Base-by-base conservation (phyloP, 441 rosid species). In the Gossypium gossypioides region DNA sequence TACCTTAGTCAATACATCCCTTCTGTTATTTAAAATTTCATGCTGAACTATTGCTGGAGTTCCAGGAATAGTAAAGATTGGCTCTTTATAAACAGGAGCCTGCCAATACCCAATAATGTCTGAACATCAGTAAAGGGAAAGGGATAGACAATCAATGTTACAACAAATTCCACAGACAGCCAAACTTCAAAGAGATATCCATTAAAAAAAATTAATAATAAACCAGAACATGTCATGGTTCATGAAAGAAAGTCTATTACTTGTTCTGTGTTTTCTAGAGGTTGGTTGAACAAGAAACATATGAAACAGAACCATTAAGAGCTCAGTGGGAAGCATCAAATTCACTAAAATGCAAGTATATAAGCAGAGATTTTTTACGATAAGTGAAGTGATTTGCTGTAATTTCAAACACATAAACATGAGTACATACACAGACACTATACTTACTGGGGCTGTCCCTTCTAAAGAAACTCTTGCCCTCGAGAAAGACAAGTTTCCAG, bases 1-100 rank as follows among this genome's bases (percentile, higher is more conserved):
- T 76, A 93, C 99, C 99, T 91, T 96, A 0, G 98, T 93, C 84
- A 96, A 85, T 60, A 96, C 92, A 81, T 93, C 97, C 86, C 98
- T 88, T 86, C 89, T 86, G 65, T 93, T 88, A 78, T 93, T 96
- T 83, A 96, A 82, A 77, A 96, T 86, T 83, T 90, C 97, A 87
- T 96, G 97, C 81, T 96, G 92, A 78, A 90, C 94, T 50, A 96
- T 89, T 66, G 93, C 96, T 58, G 97, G 93, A 79, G 83, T 89
- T 81, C 99, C 99, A 69, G 91, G 85, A 81, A 96, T 82, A 63
- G 81, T 79, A 73, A 86, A 78, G 60, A 86, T 86, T 44, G 98
- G 96, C 76, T 88, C 94, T 86, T 85, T 96, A 69, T 81, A 87
- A 46, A 90, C 88, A 77, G 99, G 95, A 77, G 85, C 83, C 99